Percentiles rank a stretch among this genome's conserved stretches.
Evolutionary conservation across 176 grass and related monocot genomes (phyloP).

Genomic region (Tillandsia fasciculata): DNA sequence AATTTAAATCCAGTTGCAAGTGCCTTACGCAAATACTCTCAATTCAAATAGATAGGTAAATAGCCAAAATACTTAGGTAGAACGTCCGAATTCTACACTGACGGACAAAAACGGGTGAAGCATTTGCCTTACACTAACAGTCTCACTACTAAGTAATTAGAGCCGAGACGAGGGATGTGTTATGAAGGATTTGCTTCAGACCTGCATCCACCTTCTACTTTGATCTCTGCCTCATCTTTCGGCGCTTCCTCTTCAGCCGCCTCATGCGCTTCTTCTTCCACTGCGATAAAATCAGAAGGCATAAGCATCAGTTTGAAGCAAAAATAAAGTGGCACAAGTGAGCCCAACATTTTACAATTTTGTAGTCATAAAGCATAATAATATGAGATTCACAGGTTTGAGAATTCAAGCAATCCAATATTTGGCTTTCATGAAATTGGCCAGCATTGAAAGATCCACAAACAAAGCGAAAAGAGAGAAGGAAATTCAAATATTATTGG

Average conservation of each 20-base stretch:
- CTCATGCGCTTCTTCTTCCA: slow-evolving; percentile 99
- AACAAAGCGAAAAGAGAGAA: no score
- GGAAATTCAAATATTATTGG: no score
- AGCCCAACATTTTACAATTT: neutral
- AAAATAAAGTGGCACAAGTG: neutral
- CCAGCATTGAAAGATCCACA: no score
- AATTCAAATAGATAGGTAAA: neutral
- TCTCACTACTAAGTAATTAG: neutral
- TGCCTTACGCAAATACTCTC: neutral
- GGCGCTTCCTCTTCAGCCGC: slow-evolving; percentile 95
- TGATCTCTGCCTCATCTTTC: slow-evolving; percentile 98
- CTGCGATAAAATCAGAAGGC: slow-evolving; percentile 16
- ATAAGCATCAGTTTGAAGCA: neutral
- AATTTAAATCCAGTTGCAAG: neutral
- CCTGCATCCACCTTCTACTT: slow-evolving; percentile 55
- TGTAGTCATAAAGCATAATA: no score
- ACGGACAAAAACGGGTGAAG: neutral
- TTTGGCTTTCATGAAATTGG: no score
- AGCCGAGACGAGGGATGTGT: neutral
- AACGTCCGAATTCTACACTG: neutral
- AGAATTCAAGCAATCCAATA: no score
- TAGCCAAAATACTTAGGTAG: neutral
- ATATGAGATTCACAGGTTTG: no score
- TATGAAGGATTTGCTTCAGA: neutral
- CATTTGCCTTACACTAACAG: neutral